Evolutionary conservation across 163 green algal species (phyloP).

Genomic region (Chlorella variabilis): DNA sequence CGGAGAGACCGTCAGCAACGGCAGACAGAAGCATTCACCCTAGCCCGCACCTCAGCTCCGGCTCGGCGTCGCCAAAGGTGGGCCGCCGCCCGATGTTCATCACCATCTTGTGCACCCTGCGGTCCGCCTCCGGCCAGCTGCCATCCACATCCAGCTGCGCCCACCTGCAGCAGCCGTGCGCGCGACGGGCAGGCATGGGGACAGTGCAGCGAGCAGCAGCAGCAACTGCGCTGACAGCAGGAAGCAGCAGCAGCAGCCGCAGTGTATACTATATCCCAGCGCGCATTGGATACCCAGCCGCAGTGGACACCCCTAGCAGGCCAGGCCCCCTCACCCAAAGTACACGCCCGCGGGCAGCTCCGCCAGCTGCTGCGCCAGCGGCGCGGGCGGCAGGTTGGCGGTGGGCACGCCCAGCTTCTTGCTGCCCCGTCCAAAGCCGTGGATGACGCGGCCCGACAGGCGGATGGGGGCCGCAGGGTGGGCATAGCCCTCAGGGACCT

Average conservation of each 20-base stretch:
- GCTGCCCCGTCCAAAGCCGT: constrained; percentile 90
- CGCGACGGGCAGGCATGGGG: too few relatives aligned
- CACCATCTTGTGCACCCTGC: constrained; percentile 80
- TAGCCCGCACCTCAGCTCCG: constrained; percentile 23
- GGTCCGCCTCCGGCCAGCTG: constrained; percentile 52
- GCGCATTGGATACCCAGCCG: too few relatives aligned
- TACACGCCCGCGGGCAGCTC: constrained; percentile 80
- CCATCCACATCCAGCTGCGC: constrained; percentile 59
- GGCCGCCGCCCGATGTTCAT: constrained; percentile 89
- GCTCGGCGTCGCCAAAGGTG: constrained; percentile 65
- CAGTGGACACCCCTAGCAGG: too few relatives aligned
- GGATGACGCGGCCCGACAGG: constrained; percentile 77
- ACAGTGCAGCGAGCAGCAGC: neutral
- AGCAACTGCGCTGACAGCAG: neutral
- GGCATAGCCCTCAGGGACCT: constrained; percentile 78
- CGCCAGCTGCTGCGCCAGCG: constrained; percentile 62
- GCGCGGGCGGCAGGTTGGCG: constrained; percentile 85
- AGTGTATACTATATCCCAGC: too few relatives aligned
- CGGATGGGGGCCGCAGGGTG: constrained; percentile 72
- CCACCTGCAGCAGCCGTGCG: constrained; percentile 60
- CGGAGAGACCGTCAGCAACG: too few relatives aligned
- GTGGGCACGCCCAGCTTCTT: constrained; percentile 89
- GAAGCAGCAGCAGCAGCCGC: too few relatives aligned
- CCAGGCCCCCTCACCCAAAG: constrained; percentile 75
- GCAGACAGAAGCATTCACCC: too few relatives aligned